phyloP scores from a whole-genome alignment of 1,139 yeast species.

The Geotrichum histeridarum region DNA sequence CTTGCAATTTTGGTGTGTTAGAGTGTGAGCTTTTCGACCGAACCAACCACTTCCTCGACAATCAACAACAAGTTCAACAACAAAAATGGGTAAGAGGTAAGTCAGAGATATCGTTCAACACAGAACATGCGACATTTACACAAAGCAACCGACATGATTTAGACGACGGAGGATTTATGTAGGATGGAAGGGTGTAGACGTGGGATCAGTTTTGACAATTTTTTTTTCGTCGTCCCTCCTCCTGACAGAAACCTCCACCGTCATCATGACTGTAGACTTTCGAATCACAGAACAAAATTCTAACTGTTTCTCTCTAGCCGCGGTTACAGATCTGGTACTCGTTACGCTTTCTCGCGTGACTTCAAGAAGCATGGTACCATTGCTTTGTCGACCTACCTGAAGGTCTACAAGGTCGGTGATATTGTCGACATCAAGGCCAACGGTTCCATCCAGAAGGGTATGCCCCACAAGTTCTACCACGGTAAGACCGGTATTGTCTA shows the following conservation, averaged over 20 bases:
- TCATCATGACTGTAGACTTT: no score
- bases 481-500: conserved; percentile 99
- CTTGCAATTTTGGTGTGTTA: neutral
- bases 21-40: conserved; percentile 2
- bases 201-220: no score
- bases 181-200: no score
- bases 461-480: conserved; percentile 99
- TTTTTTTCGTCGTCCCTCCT: no score
- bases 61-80: conserved; percentile 26
- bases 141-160: no score
- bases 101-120: conserved; percentile 12
- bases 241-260: no score
- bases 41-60: conserved; percentile 17
- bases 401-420: conserved; percentile 97
- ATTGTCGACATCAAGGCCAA: conserved; percentile 99
- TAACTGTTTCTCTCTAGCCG: conserved; percentile 49
- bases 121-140: no score
- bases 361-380: conserved; percentile 96
- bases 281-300: neutral
- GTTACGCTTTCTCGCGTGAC: conserved; percentile 99
- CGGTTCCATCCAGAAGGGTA: conserved; percentile 98
- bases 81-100: conserved; percentile 77
- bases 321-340: conserved; percentile 99
- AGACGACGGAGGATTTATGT: no score
- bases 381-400: conserved; percentile 93